A percentile compares a stretch with the other conserved stretches of the same genome.
Evolutionary conservation across 768 basidiomycete genomes (phyloP).

Genomic region (Russula abietina): DNA sequence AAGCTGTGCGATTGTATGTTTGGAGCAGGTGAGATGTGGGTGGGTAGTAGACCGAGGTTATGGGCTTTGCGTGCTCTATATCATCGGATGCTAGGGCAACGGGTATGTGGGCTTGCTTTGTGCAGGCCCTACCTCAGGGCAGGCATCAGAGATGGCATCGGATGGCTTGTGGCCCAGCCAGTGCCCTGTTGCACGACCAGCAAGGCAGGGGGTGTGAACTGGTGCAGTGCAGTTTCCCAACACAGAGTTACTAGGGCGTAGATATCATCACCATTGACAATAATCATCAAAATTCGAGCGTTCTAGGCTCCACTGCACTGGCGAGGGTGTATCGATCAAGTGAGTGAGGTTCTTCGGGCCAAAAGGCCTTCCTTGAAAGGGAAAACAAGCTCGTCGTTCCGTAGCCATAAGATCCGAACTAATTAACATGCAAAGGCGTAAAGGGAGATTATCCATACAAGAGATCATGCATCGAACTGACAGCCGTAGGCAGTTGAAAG

Average conservation of each 20-base stretch:
- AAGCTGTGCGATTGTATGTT: neutral
- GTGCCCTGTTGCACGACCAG: too few species aligned
- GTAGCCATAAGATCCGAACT: neutral
- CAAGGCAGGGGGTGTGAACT: neutral
- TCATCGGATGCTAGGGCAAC: conserved; percentile 6
- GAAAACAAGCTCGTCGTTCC: too few species aligned
- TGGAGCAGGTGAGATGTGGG: too few species aligned
- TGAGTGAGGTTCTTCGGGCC: too few species aligned
- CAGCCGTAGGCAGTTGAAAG: neutral
- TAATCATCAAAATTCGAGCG: too few species aligned
- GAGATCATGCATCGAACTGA: neutral
- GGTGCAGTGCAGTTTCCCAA: too few species aligned
- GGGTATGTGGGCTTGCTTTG: neutral
- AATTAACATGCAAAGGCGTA: neutral
- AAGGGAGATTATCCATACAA: neutral
- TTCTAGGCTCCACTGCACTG: too few species aligned
- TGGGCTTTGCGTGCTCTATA: neutral
- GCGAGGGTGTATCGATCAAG: too few species aligned
- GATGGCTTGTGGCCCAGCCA: too few species aligned
- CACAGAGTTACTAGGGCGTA: too few species aligned
- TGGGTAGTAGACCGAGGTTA: neutral
- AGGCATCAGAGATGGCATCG: neutral
- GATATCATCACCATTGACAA: too few species aligned
- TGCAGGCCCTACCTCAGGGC: neutral
- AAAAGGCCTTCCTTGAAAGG: too few species aligned